A percentile compares a stretch with the other conserved stretches of the same genome.
phyloP scores from a whole-genome alignment of 495 filamentous ascomycete species.

The Xylaria telfairii region DNA sequence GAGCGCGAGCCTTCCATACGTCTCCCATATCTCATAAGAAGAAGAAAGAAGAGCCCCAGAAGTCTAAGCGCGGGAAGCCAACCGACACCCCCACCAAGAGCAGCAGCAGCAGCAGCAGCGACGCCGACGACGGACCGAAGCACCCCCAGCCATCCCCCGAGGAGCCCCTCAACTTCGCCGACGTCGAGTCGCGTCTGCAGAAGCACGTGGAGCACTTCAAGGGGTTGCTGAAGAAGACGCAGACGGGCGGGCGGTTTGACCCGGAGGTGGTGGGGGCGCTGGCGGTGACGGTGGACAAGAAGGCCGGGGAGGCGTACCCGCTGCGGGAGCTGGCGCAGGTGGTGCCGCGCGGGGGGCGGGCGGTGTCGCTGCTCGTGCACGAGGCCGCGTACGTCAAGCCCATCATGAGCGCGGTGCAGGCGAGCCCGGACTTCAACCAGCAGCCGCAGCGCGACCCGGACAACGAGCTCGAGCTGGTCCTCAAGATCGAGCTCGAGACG shows the following conservation, averaged over 20 bases:
- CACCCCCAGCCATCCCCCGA: constrained; percentile 40
- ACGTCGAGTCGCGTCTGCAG: constrained; percentile 65
- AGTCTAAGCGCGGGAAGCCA: background rate
- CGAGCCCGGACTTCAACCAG: constrained; percentile 67
- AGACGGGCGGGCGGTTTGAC: constrained; percentile 67
- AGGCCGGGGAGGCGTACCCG: constrained; percentile 54
- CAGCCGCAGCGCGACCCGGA: constrained; percentile 73
- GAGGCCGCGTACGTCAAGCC: constrained; percentile 69
- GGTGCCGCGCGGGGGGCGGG: constrained; percentile 69
- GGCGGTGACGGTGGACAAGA: constrained; percentile 60
- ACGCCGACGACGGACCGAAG: constrained; percentile 31
- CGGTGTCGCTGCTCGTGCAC: constrained; percentile 66
- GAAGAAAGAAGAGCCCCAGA: constrained; percentile 15
- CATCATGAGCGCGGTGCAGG: constrained; percentile 71
- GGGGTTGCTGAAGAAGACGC: constrained; percentile 68
- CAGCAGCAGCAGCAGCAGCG: background rate
- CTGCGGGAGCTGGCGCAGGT: constrained; percentile 79
- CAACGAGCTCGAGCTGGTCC: constrained; percentile 72
- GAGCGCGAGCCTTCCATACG: constrained; percentile 25
- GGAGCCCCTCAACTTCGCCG: constrained; percentile 73
- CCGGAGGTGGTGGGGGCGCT: constrained; percentile 69
- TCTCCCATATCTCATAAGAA: constrained; percentile 8
- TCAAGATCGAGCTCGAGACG: constrained; percentile 69
- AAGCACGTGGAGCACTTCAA: constrained; percentile 61
- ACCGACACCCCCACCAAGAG: constrained; percentile 12